Evolutionary conservation across 345 rosid species (phyloP).

Genomic region (Syzygium grande): DNA sequence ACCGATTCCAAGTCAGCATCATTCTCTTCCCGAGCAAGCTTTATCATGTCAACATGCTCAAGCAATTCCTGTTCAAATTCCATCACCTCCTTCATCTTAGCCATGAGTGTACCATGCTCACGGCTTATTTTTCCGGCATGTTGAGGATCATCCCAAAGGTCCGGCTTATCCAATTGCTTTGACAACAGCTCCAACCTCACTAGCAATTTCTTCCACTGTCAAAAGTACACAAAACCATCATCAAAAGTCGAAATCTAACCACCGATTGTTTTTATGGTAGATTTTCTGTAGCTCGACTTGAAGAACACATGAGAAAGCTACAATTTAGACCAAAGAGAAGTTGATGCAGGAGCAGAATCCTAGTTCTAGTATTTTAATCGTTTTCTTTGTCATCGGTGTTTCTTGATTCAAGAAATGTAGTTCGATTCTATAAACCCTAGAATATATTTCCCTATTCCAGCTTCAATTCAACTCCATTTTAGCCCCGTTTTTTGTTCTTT

Average conservation of each 20-base stretch:
- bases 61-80: conserved; percentile 72
- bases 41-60: conserved; percentile 93
- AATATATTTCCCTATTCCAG: background rate
- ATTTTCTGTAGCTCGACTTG: background rate
- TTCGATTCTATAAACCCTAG: background rate
- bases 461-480: background rate
- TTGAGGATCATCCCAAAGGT: conserved; percentile 84
- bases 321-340: background rate
- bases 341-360: background rate
- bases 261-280: background rate
- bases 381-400: background rate
- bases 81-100: conserved; percentile 67
- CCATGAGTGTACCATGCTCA: conserved; percentile 72
- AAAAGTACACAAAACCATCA: conserved; percentile 5
- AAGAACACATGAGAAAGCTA: background rate
- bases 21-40: conserved; percentile 83
- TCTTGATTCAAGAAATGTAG: background rate
- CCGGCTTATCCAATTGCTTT: conserved; percentile 53
- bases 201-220: conserved; percentile 74
- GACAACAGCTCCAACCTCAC: conserved; percentile 61
- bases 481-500: background rate
- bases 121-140: conserved; percentile 86
- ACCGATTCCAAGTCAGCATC: conserved; percentile 91
- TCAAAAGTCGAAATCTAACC: background rate
- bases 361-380: background rate